Evolutionary conservation across 805 yeast species (phyloP), one percentile per base, ranked within the genome.

Genomic region (Jamesozyma spencerorum): DNA sequence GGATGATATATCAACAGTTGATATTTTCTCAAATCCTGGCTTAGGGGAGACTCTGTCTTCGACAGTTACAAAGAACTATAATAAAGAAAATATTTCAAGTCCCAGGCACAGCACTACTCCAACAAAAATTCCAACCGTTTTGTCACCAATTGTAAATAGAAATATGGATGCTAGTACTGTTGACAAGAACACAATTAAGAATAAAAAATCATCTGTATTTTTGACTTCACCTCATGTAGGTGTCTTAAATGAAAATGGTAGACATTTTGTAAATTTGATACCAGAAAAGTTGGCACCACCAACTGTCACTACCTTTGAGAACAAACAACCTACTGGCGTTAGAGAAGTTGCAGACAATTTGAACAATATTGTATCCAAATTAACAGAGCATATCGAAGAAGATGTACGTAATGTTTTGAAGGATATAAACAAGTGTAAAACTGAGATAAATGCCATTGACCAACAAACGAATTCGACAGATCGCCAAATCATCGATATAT

Each of bases 1-100:
- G 28, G 42, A 40, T 6, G 42, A 40, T n/a, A 24, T 40, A 24
- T 40, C 42, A 4, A 24, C 42, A 3, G 39, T 40, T 13, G 42
- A 40, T 26, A 24, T 31, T 8, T 35, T 40, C 19, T 38, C 26
- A 2, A 40, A 40, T 27, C 39, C 42, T 18, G 14, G 19, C 2
- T 33, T 33, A n/a, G 18, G 31, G 1, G 26, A 24, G 2, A 38
- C 42, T 13, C 14, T 40, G 5, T 31, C 38, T 4, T 40, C 42
- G 1, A 35, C 42, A 2, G 12, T 36, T 13, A 35, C 42, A 2
- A 40, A 35, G 20, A 40, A 40, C 26, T 39, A 29, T 18, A 34
- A 22, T 14, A 39, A 39, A 28, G 18, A 13, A n/a, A 30, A 17
- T 7, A 4, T 34, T 1, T 8, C 24, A 18, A 28, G 34, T 3